A percentile compares a stretch with the other conserved stretches of the same genome.
These are phyloP conservation scores for Podochytrium sp. DNA, from an alignment of 192 early-diverging fungal genomes.

Conservation along the genomic window DNA sequence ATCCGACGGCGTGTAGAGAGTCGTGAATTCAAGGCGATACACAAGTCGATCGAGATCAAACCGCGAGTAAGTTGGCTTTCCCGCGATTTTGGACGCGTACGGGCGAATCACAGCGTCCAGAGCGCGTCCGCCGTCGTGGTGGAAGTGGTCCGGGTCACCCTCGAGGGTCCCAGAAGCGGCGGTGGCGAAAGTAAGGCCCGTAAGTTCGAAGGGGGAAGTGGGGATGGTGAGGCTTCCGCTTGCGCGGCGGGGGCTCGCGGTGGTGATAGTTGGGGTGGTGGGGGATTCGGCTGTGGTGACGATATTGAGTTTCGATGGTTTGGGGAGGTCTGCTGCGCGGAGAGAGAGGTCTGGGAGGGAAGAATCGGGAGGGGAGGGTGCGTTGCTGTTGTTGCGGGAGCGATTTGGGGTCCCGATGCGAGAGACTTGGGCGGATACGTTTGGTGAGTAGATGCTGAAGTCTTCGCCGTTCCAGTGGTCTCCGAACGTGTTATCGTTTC, in stretches of 20 bases:
- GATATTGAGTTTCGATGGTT: background rate
- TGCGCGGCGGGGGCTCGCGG: background rate
- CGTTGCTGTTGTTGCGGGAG: background rate
- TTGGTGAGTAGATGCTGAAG: constrained; percentile 48
- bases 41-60: constrained; percentile 65
- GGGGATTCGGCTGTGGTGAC: background rate
- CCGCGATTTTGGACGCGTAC: constrained; percentile 77
- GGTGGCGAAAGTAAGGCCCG: constrained; percentile 35
- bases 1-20: background rate
- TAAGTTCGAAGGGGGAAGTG: constrained; percentile 61
- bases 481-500: constrained; percentile 75
- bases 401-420: background rate
- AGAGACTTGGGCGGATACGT: background rate
- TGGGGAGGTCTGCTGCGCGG: no score
- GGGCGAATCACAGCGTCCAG: constrained; percentile 81
- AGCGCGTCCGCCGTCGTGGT: constrained; percentile 75
- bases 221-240: background rate
- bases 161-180: constrained; percentile 21
- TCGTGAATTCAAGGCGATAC: constrained; percentile 65
- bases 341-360: background rate
- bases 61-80: constrained; percentile 57
- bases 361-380: background rate
- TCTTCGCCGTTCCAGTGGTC: constrained; percentile 89
- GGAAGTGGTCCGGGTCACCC: constrained; percentile 45
- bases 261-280: background rate